Evolutionary conservation across 495 filamentous ascomycete genomes (phyloP), one percentile per base, ranked within the genome.

Genomic region (Tuber brumale): DNA sequence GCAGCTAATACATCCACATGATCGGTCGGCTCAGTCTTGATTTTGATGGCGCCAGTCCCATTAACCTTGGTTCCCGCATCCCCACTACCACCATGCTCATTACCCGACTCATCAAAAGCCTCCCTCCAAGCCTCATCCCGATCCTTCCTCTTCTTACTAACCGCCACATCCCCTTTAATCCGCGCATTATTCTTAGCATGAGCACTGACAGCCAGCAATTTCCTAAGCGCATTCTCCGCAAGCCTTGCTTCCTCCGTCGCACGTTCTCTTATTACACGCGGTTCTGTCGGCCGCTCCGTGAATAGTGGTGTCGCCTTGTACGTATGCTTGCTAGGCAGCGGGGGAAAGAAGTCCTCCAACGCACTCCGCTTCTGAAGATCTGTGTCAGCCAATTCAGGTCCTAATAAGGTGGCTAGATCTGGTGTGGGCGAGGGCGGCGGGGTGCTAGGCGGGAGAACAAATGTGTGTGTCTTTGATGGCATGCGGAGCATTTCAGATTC

Each of bases 141-240:
- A 71, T 77, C 70, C 74, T 82, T 83, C 74, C 79, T 77, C 70
- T 78, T 82, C 41, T 79, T 80, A 72, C 84, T 82, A 73, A 84
- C 82, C 23, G 84, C 85, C 61, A 78, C 76, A 27, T 82, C 81
- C 23, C 80, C 83, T 41, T 85, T 74, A 42, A 76, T 80, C 23
- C 85, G 83, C 46, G 82, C 79, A 12, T 80, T 77, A 39, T 81
- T 78, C 69, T 80, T 78, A 76, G 77, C 84, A 74, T 81, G 76
- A 73, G 70, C 85, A 82, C 37, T 72, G 61, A 80, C 88, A 84
- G 70, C 84, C 76, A 91, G 88, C 70, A 94, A 84, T 79, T 89
- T 90, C 57, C 92, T 86, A 73, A 94, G 81, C 35, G 91, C 91
- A 76, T 92, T 89, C 84, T 94, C 92, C 2, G 90, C 92, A 75